Evolutionary conservation across 2,329 filamentous ascomycete genomes (phyloP).

Genomic region (Penicillium sp.): DNA sequence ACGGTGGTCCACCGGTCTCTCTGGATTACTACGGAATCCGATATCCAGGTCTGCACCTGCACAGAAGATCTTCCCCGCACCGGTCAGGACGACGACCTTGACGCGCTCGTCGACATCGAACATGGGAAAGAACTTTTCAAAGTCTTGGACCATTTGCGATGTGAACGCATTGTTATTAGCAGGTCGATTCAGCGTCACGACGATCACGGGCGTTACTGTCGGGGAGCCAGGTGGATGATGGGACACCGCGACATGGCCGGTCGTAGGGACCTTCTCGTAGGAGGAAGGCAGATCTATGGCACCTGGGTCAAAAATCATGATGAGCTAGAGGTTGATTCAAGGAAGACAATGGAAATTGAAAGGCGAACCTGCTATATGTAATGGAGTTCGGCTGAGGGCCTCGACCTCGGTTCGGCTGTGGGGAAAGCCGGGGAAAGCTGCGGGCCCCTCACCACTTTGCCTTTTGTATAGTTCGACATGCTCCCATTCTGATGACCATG

Average conservation of each 20-base stretch:
- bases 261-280: slow-evolving; percentile 21
- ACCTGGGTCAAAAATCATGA: slow-evolving; percentile 22
- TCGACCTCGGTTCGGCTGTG: slow-evolving; percentile 2
- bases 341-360: neutral
- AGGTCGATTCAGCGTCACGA: slow-evolving; percentile 55
- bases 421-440: neutral
- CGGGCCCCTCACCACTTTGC: neutral
- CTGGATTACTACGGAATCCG: slow-evolving; percentile 46
- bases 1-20: slow-evolving; percentile 50
- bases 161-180: slow-evolving; percentile 61
- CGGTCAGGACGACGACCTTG: slow-evolving; percentile 56
- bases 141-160: slow-evolving; percentile 49
- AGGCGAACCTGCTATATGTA: no score
- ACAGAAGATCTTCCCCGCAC: slow-evolving; percentile 47
- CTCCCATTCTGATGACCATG: slow-evolving; percentile 25
- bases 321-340: neutral
- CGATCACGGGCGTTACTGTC: slow-evolving; percentile 47
- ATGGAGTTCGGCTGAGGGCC: neutral
- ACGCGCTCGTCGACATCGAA: slow-evolving; percentile 56
- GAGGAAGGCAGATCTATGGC: slow-evolving; percentile 21
- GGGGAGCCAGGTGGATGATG: slow-evolving; percentile 47
- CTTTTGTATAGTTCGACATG: slow-evolving; percentile 9
- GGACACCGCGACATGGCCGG: slow-evolving; percentile 36
- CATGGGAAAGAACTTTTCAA: slow-evolving; percentile 35
- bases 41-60: slow-evolving; percentile 57